These are phyloP conservation scores for rapeseed (Brassica napus) DNA, from an alignment of 345 rosid genomes.

Conservation along the genomic window Da-Ae NC_063440.1:23181001-23181500, in stretches of 20 bases:
- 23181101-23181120: constrained; percentile 54
- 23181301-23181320: constrained; percentile 45
- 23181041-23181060: constrained; percentile 62
- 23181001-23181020: constrained; percentile 58
- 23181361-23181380: constrained; percentile 48
- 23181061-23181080: constrained; percentile 46
- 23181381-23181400: constrained; percentile 78
- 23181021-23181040: constrained; percentile 68
- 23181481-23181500: constrained; percentile 80
- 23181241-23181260: constrained; percentile 16
- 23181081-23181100: constrained; percentile 47
- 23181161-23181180: constrained; percentile 48
- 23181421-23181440: constrained; percentile 68
- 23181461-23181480: constrained; percentile 70
- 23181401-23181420: constrained; percentile 51
- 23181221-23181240: constrained; percentile 16
- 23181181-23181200: constrained; percentile 63
- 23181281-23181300: constrained; percentile 51
- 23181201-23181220: constrained; percentile 25
- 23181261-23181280: constrained; percentile 30
- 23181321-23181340: constrained; percentile 55
- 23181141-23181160: constrained; percentile 43
- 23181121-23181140: constrained; percentile 52
- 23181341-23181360: constrained; percentile 40
- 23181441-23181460: constrained; percentile 71